Evolutionary conservation across 2,329 filamentous ascomycete species (phyloP).

Genomic region (Alternaria viburni): DNA sequence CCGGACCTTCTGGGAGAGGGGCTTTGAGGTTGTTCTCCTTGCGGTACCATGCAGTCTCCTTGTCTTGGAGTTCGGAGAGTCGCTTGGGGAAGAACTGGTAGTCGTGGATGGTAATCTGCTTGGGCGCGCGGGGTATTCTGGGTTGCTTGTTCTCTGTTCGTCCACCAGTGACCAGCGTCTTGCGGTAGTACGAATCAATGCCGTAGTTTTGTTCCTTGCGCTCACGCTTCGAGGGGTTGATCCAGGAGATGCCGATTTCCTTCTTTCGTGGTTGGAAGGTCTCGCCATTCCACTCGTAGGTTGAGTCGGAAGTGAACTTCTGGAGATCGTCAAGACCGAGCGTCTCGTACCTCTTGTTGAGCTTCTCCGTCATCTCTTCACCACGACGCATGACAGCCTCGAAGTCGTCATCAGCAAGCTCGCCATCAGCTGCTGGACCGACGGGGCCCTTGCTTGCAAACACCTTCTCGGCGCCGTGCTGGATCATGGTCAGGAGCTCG

Average conservation of each 20-base stretch:
- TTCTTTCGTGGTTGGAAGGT: slow-evolving; percentile 86
- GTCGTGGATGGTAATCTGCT: slow-evolving; percentile 89
- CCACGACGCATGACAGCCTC: slow-evolving; percentile 86
- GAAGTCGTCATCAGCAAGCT: slow-evolving; percentile 86
- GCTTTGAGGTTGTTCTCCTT: slow-evolving; percentile 98
- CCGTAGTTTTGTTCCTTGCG: slow-evolving; percentile 98
- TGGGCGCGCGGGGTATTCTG: slow-evolving; percentile 93
- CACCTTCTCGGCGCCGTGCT: slow-evolving; percentile 95
- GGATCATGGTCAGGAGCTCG: slow-evolving; percentile 96
- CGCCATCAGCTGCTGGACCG: slow-evolving; percentile 64
- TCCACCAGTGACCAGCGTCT: slow-evolving; percentile 82
- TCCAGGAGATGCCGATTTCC: slow-evolving; percentile 93
- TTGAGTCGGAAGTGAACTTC: slow-evolving; percentile 96
- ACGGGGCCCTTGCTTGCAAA: slow-evolving; percentile 76
- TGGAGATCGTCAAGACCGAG: slow-evolving; percentile 96
- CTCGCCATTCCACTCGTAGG: slow-evolving; percentile 99
- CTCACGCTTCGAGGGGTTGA: slow-evolving; percentile 97
- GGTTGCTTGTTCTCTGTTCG: slow-evolving; percentile 85
- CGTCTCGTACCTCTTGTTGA: slow-evolving; percentile 95
- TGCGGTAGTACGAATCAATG: slow-evolving; percentile 98
- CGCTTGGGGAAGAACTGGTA: slow-evolving; percentile 94
- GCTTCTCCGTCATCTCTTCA: slow-evolving; percentile 84
- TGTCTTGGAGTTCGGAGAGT: slow-evolving; percentile 88
- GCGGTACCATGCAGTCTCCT: slow-evolving; percentile 92
- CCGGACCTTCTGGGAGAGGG: slow-evolving; percentile 83